Percentiles rank a stretch among this genome's conserved stretches.
Conservation (phyloP, 148 eudicot genomes). For the Gaultheria prostrata region DNA sequence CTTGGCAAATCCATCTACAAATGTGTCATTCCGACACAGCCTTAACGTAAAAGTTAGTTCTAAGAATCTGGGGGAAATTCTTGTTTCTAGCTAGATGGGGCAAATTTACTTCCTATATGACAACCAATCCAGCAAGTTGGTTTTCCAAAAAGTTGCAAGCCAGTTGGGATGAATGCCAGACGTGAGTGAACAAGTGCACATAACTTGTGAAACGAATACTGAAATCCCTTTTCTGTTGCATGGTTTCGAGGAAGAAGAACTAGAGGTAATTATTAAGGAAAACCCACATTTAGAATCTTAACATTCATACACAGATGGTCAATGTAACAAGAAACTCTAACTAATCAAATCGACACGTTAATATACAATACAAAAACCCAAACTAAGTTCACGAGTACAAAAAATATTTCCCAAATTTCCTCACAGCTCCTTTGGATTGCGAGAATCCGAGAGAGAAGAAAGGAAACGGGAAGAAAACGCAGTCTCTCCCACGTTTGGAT, state of each 20-base stretch:
- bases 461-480: no score
- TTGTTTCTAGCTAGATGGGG: not conserved
- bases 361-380: not conserved
- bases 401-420: not conserved
- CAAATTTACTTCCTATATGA: not conserved
- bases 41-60: not conserved
- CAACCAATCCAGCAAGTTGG: not conserved
- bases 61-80: not conserved
- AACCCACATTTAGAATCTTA: not conserved
- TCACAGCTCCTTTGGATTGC: no score
- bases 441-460: no score
- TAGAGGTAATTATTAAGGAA: not conserved
- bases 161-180: not conserved
- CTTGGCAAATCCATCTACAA: not conserved
- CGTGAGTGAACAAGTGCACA: not conserved
- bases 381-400: not conserved
- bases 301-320: not conserved
- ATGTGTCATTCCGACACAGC: not conserved
- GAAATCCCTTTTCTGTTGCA: not conserved
- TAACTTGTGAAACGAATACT: not conserved
- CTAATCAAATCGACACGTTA: not conserved
- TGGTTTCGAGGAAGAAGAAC: not conserved
- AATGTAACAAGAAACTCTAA: not conserved
- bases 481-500: no score
- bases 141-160: not conserved